Base-by-base conservation (phyloP, 345 rosid genomes). In the Syzygium oleosum region DNA sequence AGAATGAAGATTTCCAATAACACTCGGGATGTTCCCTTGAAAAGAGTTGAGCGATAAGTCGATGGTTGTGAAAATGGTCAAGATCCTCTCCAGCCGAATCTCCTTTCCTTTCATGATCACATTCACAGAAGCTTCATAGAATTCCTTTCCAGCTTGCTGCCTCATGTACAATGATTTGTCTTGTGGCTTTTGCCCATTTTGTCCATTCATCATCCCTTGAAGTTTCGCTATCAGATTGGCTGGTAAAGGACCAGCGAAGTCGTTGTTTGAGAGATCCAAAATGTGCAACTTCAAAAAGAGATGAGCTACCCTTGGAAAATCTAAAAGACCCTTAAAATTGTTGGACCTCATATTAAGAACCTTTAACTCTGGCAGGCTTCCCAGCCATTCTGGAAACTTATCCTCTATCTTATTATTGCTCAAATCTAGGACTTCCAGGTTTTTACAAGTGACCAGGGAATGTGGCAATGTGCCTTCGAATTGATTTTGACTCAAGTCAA, bases 401-500 rank as follows among this genome's bases (percentile, higher is more conserved):
- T n/a, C 79, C 31, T 23, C 38, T 11, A n/a, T 65, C 34, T 9
- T 65, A 31, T 65, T 65, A 6, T 31, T 65, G 78, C 34, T 0
- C 5, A 65, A 27, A 65, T 27, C 78, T 31, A 65, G 38, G 15
- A 65, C 15, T 65, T 65, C 34, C 34, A 2, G 8, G 12, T 29
- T 22, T 15, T n/a, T n/a, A 52, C 91, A 91, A 25, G 83, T 52
- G 2, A 19, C 21, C 17, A 88, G 15, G 16, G 90, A 80, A 41
- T 13, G 55, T 34, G 92, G 87, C 12, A 91, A 4, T 4, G 25
- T 7, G 21, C 92, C 89, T 79, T 52, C 58, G 17, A 89, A 54
- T 13, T 84, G 56, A 84, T 89, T 89, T 9, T 22, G 27, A 19
- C 41, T 55, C 11, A 88, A 68, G 16, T 73, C 56, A 13, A 85